phyloP scores from a whole-genome alignment of 139 green algal genomes.

The Tetradesmus obliquus region DNA sequence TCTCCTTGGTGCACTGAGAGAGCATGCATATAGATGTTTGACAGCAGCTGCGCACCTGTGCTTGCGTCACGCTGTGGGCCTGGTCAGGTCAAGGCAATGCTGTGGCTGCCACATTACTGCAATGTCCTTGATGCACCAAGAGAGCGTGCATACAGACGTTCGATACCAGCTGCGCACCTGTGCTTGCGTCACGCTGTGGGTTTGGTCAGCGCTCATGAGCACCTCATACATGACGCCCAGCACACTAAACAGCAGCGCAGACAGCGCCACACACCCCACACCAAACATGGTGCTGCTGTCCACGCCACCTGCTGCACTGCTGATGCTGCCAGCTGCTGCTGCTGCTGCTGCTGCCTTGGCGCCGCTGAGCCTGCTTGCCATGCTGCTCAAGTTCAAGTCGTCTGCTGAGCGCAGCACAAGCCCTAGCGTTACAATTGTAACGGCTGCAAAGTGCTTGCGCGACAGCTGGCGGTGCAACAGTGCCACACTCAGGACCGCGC shows the following conservation, averaged over 20 bases:
- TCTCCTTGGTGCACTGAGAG: no score
- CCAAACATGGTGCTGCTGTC: background rate
- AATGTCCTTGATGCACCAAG: background rate
- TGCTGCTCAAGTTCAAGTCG: background rate
- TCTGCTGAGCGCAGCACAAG: slow-evolving; percentile 26
- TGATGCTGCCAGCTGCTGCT: slow-evolving; percentile 15
- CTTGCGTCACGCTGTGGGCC: background rate
- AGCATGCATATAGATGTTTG: no score
- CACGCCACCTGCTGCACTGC: slow-evolving; percentile 4
- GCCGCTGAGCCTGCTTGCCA: background rate
- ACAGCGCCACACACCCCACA: background rate
- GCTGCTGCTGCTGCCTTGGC: background rate
- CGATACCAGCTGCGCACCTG: background rate
- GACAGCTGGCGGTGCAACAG: background rate
- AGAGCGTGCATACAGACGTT: no score
- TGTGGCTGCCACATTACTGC: background rate
- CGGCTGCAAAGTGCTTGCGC: slow-evolving; percentile 10
- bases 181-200: background rate
- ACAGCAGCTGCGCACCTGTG: background rate
- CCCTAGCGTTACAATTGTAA: slow-evolving; percentile 25
- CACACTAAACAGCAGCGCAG: slow-evolving; percentile 35
- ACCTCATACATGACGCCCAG: slow-evolving; percentile 28
- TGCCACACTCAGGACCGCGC: slow-evolving; percentile 1
- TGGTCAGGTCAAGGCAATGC: background rate
- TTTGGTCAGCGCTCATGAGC: background rate